phyloP scores from a whole-genome alignment of 208 protist species.

The Balamuthia mandrillaris region DNA sequence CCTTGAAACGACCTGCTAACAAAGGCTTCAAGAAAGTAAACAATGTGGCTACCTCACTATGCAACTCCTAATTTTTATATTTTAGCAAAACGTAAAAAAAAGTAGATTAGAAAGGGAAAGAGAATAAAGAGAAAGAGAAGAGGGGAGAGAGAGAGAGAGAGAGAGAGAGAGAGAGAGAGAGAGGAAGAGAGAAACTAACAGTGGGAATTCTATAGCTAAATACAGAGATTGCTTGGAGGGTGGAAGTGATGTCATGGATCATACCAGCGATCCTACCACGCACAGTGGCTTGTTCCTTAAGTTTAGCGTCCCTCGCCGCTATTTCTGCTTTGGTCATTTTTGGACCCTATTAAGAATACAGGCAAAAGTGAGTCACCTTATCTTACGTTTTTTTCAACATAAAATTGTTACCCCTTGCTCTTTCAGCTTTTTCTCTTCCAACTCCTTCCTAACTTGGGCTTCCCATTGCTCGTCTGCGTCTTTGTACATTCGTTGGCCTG shows the following conservation, averaged over 20 bases:
- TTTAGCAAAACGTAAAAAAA: not conserved
- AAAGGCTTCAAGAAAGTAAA: not conserved
- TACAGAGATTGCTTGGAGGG: not conserved
- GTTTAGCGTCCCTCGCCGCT: not conserved
- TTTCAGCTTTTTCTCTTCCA: slow-evolving; percentile 10
- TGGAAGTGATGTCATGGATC: not conserved
- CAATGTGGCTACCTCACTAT: slow-evolving; percentile 3
- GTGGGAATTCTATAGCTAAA: not conserved
- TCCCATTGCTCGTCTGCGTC: slow-evolving; percentile 22
- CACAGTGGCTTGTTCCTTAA: not conserved
- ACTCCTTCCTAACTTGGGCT: slow-evolving; percentile 27
- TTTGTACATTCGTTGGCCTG: slow-evolving; percentile 28
- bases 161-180: not conserved
- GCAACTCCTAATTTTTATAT: not conserved
- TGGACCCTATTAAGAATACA: not conserved
- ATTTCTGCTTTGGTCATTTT: not conserved
- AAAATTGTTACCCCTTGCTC: not conserved
- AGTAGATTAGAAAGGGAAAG: not conserved
- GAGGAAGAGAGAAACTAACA: not conserved
- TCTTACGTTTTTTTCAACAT: not conserved
- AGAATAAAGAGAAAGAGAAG: not conserved
- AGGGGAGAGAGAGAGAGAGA: not conserved
- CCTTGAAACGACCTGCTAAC: not conserved
- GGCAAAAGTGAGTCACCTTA: not conserved
- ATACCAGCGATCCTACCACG: not conserved